Percentiles rank a stretch among this genome's conserved stretches.
Conservation (phyloP, 768 basidiomycete species). For the Xanthoconium stramineum region DNA sequence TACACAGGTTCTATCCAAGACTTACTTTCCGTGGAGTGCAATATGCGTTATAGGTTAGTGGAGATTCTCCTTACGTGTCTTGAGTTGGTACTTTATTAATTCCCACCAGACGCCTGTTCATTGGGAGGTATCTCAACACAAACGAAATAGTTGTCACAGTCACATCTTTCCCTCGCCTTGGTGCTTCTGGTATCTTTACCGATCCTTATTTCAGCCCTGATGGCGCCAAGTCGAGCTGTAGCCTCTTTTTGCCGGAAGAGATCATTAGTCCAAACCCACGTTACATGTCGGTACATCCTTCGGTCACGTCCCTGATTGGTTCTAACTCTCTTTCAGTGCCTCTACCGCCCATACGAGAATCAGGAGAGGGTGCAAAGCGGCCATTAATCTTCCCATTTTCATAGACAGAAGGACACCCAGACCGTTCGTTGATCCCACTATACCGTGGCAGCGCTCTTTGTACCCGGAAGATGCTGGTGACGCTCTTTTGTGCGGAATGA, state of each 20-base stretch:
- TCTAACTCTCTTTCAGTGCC: slow-evolving; percentile 53
- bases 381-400: slow-evolving; percentile 91
- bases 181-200: slow-evolving; percentile 85
- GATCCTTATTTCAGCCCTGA: slow-evolving; percentile 81
- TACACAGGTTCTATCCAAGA: too few relatives aligned
- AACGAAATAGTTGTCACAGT: slow-evolving; percentile 91
- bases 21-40: slow-evolving; percentile 85
- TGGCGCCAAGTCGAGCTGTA: slow-evolving; percentile 81
- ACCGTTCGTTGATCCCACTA: slow-evolving; percentile 90
- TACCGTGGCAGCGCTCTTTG: slow-evolving; percentile 77
- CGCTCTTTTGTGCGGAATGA: slow-evolving; percentile 17
- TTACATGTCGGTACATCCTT: slow-evolving; percentile 74
- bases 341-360: slow-evolving; percentile 91
- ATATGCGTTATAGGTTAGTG: slow-evolving; percentile 89
- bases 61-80: background rate
- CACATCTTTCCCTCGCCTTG: slow-evolving; percentile 90
- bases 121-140: slow-evolving; percentile 65
- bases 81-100: slow-evolving; percentile 3
- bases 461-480: slow-evolving; percentile 55
- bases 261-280: slow-evolving; percentile 96
- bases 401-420: slow-evolving; percentile 82
- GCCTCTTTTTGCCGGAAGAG: slow-evolving; percentile 90
- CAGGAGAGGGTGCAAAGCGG: slow-evolving; percentile 87
- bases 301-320: background rate
- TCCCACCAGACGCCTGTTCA: slow-evolving; percentile 66